Evolutionary conservation across 345 rosid species (phyloP), one percentile per base, ranked within the genome.

Genomic region (Euphorbia tirucalli): DNA sequence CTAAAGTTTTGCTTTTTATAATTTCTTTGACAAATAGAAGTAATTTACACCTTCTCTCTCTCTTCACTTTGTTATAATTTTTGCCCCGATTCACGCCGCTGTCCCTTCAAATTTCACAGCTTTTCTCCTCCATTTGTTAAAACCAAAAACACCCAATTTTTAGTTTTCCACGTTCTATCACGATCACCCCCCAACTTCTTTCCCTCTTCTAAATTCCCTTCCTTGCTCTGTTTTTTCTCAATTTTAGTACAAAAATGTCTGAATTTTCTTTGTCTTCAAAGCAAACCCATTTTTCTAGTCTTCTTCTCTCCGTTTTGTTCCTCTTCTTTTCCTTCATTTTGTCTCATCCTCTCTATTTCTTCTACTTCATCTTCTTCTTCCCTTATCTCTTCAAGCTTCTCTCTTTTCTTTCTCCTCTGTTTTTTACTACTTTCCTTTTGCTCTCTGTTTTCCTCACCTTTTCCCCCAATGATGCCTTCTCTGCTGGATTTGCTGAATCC

Each of bases 401-500:
- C 32, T 86, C 96, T 68, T 92, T 87, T 55, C 92, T 94, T 21
- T 90, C 93, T 48, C 98, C 98, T 62, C 95, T 94, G 62, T 84
- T 94, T 69, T 43, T 87, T 67, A 90, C 97, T 56, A 89, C 98
- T 22, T 78, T 88, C 50, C 92, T 94, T 62, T 63, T 90, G 46
- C 88, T 94, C 77, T 86, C 90, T 0, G 80, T 90, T 15, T 82
- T 89, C 48, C 65, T 88, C 67, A 89, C 93, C 52, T 27, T 85
- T 41, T 77, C 86, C 65, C 78, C 78, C 56, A 68, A 37, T 65
- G 75, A 79, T 65, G 75, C 78, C 32, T 71, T 72, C 61, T 69
- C 50, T 16, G 81, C 72, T 54, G 80, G 75, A 18, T 58, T 80
- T 18, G 59, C 76, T 2, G 88, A 83, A 52, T 75, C 85, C 54